Evolutionary conservation across 768 basidiomycete genomes (phyloP), one percentile per base, ranked within the genome.

Genomic region (Holtermannia corniformis): DNA sequence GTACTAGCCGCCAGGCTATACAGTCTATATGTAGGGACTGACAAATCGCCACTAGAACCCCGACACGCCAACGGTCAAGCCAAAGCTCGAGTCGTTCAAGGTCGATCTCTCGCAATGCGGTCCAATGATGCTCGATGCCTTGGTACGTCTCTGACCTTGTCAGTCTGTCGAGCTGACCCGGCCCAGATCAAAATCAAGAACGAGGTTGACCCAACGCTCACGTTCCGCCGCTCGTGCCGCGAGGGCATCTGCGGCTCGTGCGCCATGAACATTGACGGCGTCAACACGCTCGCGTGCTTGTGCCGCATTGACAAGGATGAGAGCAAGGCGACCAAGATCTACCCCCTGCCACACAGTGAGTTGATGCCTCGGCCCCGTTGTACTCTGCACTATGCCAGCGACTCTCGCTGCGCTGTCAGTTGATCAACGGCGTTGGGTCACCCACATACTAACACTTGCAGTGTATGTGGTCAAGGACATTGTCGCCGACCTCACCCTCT

Each of bases 381-480:
- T 19, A n/a, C 5, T 49, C 37, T 27, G 12, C 44, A 21, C 4
- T 12, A 13, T 13, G 12, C 41, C 20, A 21, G 16, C 32, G 25
- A 5, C 43, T 5, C 4, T 19, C 16, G 32, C 40, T 50, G 25
- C 23, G 49, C n/a, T 41, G 23, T 44, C 48, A 3, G 26, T 14
- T 48, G 28, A 12, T 45, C 14, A n/a, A n/a, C n/a, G n/a, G n/a
- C n/a, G n/a, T n/a, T n/a, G n/a, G n/a, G 12, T 24, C 3, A n/a
- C n/a, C 26, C 12, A 10, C 47, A 16, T 14, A 46, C 44, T 52
- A 22, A 28, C 37, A 50, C 41, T 1, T 1, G 11, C 71, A 93
- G 92, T 95, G 92, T 95, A 93, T 76, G 80, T 96, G 68, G 90
- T 97, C 74, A 96, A 97, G 78, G 95, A 99, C 75, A 84, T 99